phyloP scores from a whole-genome alignment of 495 filamentous ascomycete species.

The Neurospora intermedia region DNA sequence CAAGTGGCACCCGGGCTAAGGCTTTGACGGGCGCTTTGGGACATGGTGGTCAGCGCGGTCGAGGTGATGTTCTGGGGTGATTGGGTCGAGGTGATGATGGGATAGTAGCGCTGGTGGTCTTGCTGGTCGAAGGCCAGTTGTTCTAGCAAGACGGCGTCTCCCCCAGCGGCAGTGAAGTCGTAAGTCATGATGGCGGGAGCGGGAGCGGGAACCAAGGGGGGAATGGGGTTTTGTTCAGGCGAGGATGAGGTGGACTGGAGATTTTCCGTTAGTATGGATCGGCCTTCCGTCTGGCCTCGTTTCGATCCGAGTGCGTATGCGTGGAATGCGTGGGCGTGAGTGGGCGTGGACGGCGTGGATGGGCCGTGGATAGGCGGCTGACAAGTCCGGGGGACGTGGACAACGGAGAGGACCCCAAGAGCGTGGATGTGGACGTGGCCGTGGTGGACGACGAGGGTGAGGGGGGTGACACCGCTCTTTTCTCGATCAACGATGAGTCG shows the following conservation, averaged over 20 bases:
- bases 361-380: not conserved
- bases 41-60: conserved; percentile 34
- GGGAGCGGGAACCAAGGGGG: conserved; percentile 12
- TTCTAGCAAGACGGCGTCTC: conserved; percentile 42
- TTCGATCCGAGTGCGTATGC: not conserved
- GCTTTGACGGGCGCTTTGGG: conserved; percentile 26
- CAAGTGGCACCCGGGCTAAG: conserved; percentile 29
- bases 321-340: not conserved
- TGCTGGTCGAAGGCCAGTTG: conserved; percentile 42
- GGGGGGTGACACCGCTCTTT: conserved; percentile 31
- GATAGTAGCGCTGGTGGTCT: conserved; percentile 36
- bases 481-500: conserved; percentile 19
- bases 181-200: conserved; percentile 39
- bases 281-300: not conserved
- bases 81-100: conserved; percentile 28
- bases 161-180: conserved; percentile 42
- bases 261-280: conserved; percentile 14
- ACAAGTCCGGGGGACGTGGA: not conserved
- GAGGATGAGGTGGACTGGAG: conserved; percentile 20
- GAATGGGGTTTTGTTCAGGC: conserved; percentile 4
- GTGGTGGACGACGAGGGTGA: conserved; percentile 4
- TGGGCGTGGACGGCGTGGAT: not conserved
- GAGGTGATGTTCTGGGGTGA: conserved; percentile 33
- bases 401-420: not conserved
- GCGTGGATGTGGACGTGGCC: conserved; percentile 11